A percentile compares a stretch with the other conserved stretches of the same genome.
These are phyloP conservation scores for Grosmannia penicillata DNA, from an alignment of 2,329 filamentous ascomycete genomes.

Conservation along the genomic window DNA sequence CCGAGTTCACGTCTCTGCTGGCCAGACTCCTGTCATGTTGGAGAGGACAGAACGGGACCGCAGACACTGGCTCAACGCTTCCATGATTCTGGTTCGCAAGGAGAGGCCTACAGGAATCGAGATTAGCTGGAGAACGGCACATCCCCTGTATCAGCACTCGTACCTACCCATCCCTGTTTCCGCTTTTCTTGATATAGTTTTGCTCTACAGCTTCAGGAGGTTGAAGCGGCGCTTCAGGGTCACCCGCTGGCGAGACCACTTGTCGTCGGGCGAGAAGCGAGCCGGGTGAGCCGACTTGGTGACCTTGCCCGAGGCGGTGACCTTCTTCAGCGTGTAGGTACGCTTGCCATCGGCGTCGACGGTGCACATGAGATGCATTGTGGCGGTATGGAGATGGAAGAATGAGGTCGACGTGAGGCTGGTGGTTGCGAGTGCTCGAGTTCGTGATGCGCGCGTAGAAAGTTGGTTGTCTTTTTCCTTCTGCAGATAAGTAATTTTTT, in stretches of 20 bases:
- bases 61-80: too few relatives aligned
- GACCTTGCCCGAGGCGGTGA: constrained; percentile 57
- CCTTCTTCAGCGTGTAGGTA: constrained; percentile 90
- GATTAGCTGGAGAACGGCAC: too few relatives aligned
- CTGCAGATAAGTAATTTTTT: too few relatives aligned
- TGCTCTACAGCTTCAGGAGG: constrained; percentile 49
- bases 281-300: constrained; percentile 95
- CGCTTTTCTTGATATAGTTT: too few relatives aligned
- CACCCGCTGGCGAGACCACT: constrained; percentile 92
- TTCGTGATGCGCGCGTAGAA: too few relatives aligned
- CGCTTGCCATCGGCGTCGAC: constrained; percentile 71
- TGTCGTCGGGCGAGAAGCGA: constrained; percentile 94
- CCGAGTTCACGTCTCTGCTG: too few relatives aligned
- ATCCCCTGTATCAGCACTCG: too few relatives aligned
- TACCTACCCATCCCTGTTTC: constrained; percentile 51
- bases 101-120: too few relatives aligned
- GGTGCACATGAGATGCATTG: constrained; percentile 65
- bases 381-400: background rate
- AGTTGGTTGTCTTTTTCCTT: constrained; percentile 1
- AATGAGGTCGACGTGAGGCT: background rate
- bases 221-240: constrained; percentile 90
- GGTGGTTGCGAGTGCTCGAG: background rate
- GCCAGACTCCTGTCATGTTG: too few relatives aligned
- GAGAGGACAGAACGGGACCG: too few relatives aligned
- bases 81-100: too few relatives aligned